These are phyloP conservation scores for Cichorium intybus DNA, from an alignment of 140 eudicot species.

Conservation along the genomic window DNA sequence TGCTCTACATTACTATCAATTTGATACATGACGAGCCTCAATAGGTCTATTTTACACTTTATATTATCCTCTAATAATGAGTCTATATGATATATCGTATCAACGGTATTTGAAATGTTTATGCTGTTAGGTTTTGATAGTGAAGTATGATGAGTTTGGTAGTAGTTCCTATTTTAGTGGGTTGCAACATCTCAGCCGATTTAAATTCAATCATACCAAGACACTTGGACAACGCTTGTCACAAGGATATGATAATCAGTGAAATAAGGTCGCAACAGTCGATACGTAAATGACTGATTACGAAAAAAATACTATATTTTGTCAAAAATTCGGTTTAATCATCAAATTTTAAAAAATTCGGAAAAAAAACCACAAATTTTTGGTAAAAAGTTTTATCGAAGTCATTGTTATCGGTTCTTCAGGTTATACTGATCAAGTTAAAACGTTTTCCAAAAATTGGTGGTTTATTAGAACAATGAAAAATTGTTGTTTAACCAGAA, in stretches of 20 bases:
- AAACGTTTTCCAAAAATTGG: too few relatives aligned
- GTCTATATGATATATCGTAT: background rate
- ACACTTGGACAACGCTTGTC: background rate
- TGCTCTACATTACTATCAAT: background rate
- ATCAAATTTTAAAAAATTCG: too few relatives aligned
- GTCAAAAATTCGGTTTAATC: too few relatives aligned
- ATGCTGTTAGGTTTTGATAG: background rate
- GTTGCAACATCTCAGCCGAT: background rate
- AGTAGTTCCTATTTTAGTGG: background rate
- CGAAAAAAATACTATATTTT: too few relatives aligned
- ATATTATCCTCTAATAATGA: background rate
- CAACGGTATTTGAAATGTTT: background rate
- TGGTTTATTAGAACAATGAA: too few relatives aligned
- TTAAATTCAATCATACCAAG: background rate
- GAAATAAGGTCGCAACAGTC: background rate
- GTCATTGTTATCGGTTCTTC: too few relatives aligned
- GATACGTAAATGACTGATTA: too few relatives aligned
- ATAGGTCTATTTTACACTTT: background rate
- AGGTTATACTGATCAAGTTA: too few relatives aligned
- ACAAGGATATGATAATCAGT: background rate
- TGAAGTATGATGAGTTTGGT: background rate
- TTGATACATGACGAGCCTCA: background rate
- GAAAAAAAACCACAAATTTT: too few relatives aligned
- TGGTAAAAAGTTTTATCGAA: too few relatives aligned
- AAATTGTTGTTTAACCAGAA: too few relatives aligned